A percentile compares a stretch with the other conserved stretches of the same genome.
Evolutionary conservation across 192 early-diverging fungal genomes (phyloP).

Genomic region (Podochytrium sp.): DNA sequence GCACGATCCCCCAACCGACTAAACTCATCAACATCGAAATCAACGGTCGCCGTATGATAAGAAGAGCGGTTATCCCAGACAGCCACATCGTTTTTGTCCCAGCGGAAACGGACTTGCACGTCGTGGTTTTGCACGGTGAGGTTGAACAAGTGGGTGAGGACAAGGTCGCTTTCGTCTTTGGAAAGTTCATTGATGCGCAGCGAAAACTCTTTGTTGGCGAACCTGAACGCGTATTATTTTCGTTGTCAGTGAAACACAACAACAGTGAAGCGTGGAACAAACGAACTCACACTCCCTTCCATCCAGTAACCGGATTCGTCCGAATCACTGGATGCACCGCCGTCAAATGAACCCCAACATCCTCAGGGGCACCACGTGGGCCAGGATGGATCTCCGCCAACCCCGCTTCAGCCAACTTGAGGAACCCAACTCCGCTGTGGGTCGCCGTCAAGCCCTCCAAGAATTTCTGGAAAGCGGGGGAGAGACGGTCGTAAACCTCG

Average conservation of each 20-base stretch:
- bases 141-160: conserved; percentile 41
- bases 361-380: conserved; percentile 35
- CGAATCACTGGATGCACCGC: conserved; percentile 54
- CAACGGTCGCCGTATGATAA: conserved; percentile 45
- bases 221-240: not conserved
- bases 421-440: conserved; percentile 45
- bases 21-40: conserved; percentile 37
- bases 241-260: not conserved
- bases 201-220: conserved; percentile 37
- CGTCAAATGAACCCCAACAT: conserved; percentile 38
- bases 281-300: conserved; percentile 48
- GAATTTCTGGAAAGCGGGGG: conserved; percentile 56
- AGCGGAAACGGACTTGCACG: conserved; percentile 50
- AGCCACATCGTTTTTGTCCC: conserved; percentile 48
- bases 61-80: conserved; percentile 55
- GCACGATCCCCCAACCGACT: conserved; percentile 44
- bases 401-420: not conserved
- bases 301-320: conserved; percentile 59
- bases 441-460: conserved; percentile 64
- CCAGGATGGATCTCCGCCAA: conserved; percentile 9
- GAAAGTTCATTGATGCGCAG: conserved; percentile 43
- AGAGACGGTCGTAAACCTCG: conserved; percentile 64
- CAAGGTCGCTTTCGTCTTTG: conserved; percentile 44
- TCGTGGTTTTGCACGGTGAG: conserved; percentile 44
- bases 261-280: conserved; percentile 18